Evolutionary conservation across 176 grass and related monocot genomes (phyloP).

Genomic region (Paspalum vaginatum): DNA sequence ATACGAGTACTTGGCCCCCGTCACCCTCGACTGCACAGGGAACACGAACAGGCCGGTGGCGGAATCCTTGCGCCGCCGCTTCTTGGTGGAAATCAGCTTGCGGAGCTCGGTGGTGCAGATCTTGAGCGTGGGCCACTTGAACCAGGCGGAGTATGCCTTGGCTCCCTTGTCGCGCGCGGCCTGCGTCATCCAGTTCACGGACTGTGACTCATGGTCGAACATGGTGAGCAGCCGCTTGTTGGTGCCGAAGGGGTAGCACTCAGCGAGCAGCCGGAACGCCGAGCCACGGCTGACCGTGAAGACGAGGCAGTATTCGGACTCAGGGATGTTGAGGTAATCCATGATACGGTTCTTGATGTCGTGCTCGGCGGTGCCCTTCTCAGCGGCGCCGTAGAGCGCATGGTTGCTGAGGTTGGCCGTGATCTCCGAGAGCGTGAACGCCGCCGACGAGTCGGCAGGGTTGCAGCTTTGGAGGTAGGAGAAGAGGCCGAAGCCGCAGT

Average conservation of each 20-base stretch:
- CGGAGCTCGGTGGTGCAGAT: slow-evolving; percentile 86
- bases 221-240: slow-evolving; percentile 93
- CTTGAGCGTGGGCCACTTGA: slow-evolving; percentile 91
- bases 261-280: slow-evolving; percentile 85
- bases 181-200: slow-evolving; percentile 93
- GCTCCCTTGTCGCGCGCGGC: slow-evolving; percentile 86
- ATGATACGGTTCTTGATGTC: slow-evolving; percentile 86
- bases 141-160: slow-evolving; percentile 80
- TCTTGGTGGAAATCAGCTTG: slow-evolving; percentile 80
- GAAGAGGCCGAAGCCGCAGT: slow-evolving; percentile 98
- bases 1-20: slow-evolving; percentile 94
- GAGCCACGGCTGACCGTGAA: slow-evolving; percentile 97
- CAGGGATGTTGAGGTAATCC: slow-evolving; percentile 98
- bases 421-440: slow-evolving; percentile 87
- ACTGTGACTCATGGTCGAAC: slow-evolving; percentile 99
- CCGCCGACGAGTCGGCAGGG: slow-evolving; percentile 63
- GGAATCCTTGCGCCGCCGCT: slow-evolving; percentile 76
- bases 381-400: slow-evolving; percentile 76
- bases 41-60: slow-evolving; percentile 92
- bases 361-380: slow-evolving; percentile 80
- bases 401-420: slow-evolving; percentile 97
- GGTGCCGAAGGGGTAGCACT: slow-evolving; percentile 93
- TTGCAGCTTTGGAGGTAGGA: slow-evolving; percentile 88
- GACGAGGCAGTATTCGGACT: slow-evolving; percentile 89
- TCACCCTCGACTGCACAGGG: slow-evolving; percentile 96